Evolutionary conservation across 2,329 filamentous ascomycete genomes (phyloP).

Genomic region (Samsoniella hepiali): DNA sequence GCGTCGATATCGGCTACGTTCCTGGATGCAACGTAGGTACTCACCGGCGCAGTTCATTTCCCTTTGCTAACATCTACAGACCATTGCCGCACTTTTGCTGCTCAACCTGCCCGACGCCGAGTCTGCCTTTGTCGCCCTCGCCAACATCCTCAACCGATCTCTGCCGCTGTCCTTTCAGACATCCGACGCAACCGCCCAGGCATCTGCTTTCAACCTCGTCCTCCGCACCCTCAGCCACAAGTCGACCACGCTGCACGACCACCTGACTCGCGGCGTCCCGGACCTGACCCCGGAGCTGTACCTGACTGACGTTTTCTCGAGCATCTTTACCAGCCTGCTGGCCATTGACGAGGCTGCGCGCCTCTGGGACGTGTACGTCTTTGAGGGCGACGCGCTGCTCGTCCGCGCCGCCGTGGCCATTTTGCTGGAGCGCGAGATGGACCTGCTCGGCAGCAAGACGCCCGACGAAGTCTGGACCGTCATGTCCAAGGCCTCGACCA

Average conservation of each 20-base stretch:
- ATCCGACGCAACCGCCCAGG: slow-evolving; percentile 64
- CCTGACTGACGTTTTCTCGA: slow-evolving; percentile 58
- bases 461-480: slow-evolving; percentile 43
- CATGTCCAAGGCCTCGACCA: slow-evolving; percentile 31
- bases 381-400: slow-evolving; percentile 73
- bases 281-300: slow-evolving; percentile 50
- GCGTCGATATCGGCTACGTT: slow-evolving; percentile 76
- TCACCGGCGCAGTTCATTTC: neutral
- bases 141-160: slow-evolving; percentile 74
- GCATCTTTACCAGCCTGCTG: slow-evolving; percentile 61
- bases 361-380: slow-evolving; percentile 78
- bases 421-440: slow-evolving; percentile 52
- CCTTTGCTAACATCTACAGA: slow-evolving; percentile 40
- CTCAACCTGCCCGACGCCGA: slow-evolving; percentile 65
- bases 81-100: slow-evolving; percentile 69
- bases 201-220: slow-evolving; percentile 66
- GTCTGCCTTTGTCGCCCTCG: slow-evolving; percentile 66
- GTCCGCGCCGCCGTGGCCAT: slow-evolving; percentile 69
- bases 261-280: slow-evolving; percentile 53
- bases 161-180: slow-evolving; percentile 74
- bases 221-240: slow-evolving; percentile 65
- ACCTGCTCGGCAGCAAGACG: slow-evolving; percentile 46
- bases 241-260: slow-evolving; percentile 59
- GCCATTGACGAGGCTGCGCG: slow-evolving; percentile 68
- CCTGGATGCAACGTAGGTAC: slow-evolving; percentile 67